A percentile compares a stretch with the other conserved stretches of the same genome.
Conservation (phyloP, 2,329 filamentous ascomycete genomes). For the Davidsoniella australis region DNA sequence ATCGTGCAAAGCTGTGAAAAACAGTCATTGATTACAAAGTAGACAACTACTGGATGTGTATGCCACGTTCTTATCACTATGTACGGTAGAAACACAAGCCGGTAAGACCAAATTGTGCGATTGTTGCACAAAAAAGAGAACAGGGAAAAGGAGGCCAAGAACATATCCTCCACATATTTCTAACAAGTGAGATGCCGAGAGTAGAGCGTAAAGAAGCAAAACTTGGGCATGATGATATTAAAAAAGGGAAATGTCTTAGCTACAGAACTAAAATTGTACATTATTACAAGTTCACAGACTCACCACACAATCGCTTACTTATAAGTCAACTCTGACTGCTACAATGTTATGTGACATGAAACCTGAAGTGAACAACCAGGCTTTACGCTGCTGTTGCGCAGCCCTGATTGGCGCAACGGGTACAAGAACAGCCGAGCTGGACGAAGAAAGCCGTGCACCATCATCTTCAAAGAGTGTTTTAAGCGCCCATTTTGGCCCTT, state of each 20-base stretch:
- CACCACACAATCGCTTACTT: neutral
- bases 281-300: neutral
- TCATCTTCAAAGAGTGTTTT: slow-evolving; percentile 41
- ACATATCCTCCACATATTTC: too few species aligned
- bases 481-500: slow-evolving; percentile 22
- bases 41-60: too few species aligned
- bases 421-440: slow-evolving; percentile 35
- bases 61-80: too few species aligned
- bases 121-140: too few species aligned
- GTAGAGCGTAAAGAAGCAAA: too few species aligned
- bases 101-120: too few species aligned
- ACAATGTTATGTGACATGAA: slow-evolving; percentile 32
- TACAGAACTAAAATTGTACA: neutral
- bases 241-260: neutral
- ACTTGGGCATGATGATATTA: too few species aligned
- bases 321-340: slow-evolving; percentile 35
- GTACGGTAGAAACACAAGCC: too few species aligned
- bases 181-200: too few species aligned
- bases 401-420: slow-evolving; percentile 28
- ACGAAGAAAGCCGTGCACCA: slow-evolving; percentile 29
- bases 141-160: too few species aligned
- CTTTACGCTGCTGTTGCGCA: slow-evolving; percentile 28
- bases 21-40: too few species aligned
- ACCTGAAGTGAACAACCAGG: slow-evolving; percentile 41
- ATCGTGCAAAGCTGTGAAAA: neutral